Base-by-base conservation (phyloP, 2,329 filamentous ascomycete species). In the Talaromyces sp. region DNA sequence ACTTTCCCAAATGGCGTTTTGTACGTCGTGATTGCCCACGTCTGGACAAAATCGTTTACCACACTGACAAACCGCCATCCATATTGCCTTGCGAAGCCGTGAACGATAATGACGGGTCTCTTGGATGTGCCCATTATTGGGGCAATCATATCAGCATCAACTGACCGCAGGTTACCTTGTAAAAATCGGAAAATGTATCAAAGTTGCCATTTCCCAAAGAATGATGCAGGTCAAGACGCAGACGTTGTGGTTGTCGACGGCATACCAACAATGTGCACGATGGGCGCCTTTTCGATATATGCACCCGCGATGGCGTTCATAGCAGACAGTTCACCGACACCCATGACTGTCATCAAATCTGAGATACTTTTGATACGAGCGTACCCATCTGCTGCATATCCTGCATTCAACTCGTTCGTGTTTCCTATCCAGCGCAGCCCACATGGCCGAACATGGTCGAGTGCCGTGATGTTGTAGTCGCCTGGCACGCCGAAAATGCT, bases 331-430 rank as follows among this genome's bases (percentile, higher is more conserved):
- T 85, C 83, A 11, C 83, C 90, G 1, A 92, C 90, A 63, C 91
- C 91, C 68, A 92, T 92, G 0, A 90, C 92, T 47, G 90, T 93
- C 69, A 93, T 68, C 58, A 93, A 77, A 34, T 89, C 89, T 4
- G 85, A 84, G 38, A 92, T 87, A 51, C 89, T 88, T 65, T 89
- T 90, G 67, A 91, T 84, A 68, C 90, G 85, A 64, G 89, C 89
- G 74, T 93, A 93, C 27, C 90, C 91, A 78, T 93, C 91, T n/a
- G 91, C 89, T 31, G 90, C 90, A 72, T 93, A 93, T 19, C 88
- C 61, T 54, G 89, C 89, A 74, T 91, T 91, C 66, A 91, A 83
- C 75, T 91, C 89, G 72, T 91, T 91, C 69, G 87, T 86, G 74
- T 88, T 91, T 65, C 79, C 79, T 47, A 89, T 85, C 88, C 88